Evolutionary conservation across 306 rosid genomes (phyloP).

Genomic region (Ceratonia siliqua): DNA sequence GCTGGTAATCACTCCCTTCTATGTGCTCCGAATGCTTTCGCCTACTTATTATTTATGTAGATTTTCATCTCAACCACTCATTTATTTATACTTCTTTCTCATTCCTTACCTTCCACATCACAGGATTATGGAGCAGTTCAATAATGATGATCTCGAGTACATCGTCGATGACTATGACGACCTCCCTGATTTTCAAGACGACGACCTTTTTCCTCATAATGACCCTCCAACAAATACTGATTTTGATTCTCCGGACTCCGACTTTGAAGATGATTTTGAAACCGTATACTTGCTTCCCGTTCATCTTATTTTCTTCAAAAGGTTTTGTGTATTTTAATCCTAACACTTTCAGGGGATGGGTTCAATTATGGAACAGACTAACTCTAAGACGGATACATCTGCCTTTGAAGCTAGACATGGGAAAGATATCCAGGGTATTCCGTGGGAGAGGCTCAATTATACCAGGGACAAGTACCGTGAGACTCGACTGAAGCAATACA

Average conservation of each 20-base stretch:
- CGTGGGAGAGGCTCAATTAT: constrained; percentile 83
- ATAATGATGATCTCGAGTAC: constrained; percentile 72
- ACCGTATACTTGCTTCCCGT: constrained; percentile 28
- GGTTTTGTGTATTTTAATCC: neutral
- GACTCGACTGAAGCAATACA: constrained; percentile 73
- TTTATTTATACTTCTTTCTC: neutral
- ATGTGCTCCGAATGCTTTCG: neutral
- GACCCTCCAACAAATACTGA: neutral
- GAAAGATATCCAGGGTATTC: constrained; percentile 89
- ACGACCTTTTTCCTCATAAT: constrained; percentile 33
- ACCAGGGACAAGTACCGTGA: constrained; percentile 72
- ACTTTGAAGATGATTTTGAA: constrained; percentile 63
- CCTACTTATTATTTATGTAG: neutral
- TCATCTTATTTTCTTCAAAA: no score
- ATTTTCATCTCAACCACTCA: neutral
- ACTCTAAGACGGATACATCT: constrained; percentile 71
- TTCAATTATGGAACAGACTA: constrained; percentile 43
- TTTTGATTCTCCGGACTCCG: constrained; percentile 41
- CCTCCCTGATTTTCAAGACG: constrained; percentile 52
- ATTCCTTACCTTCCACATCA: neutral
- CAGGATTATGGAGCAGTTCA: constrained; percentile 60
- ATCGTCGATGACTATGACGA: constrained; percentile 47
- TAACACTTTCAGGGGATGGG: neutral
- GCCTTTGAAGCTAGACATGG: constrained; percentile 82
- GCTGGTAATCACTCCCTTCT: neutral